Percentiles rank a stretch among this genome's conserved stretches.
phyloP scores from a whole-genome alignment of 2,329 filamentous ascomycete genomes.

The Xylaria sp. region DNA sequence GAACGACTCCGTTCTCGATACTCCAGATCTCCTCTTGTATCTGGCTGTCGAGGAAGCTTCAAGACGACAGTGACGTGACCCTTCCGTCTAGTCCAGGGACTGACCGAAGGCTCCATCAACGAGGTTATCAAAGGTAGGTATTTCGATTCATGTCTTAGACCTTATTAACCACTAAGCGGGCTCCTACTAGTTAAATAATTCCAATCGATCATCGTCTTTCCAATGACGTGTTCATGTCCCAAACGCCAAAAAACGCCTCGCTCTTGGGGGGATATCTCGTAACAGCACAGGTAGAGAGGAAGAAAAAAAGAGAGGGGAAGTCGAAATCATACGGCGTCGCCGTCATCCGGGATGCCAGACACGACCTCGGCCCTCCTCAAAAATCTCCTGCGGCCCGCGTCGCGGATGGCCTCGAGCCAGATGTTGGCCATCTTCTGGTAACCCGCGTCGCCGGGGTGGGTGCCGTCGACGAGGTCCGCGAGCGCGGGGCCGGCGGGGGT shows the following conservation, averaged over 20 bases:
- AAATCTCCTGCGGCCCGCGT: slow-evolving; percentile 30
- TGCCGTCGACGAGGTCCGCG: slow-evolving; percentile 39
- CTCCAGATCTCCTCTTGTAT: too few relatives aligned
- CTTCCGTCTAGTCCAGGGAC: too few relatives aligned
- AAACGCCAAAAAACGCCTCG: slow-evolving; percentile 3
- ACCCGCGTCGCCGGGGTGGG: slow-evolving; percentile 39
- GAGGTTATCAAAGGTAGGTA: too few relatives aligned
- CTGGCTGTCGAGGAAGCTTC: too few relatives aligned
- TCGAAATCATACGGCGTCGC: slow-evolving; percentile 6
- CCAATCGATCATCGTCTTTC: too few relatives aligned
- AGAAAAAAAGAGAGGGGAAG: background rate
- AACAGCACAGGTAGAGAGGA: background rate
- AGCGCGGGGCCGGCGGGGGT: slow-evolving; percentile 29
- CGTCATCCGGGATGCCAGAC: slow-evolving; percentile 25
- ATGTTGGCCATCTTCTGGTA: slow-evolving; percentile 42
- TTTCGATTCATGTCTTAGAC: too few relatives aligned
- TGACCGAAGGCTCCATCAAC: too few relatives aligned
- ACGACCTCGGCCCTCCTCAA: slow-evolving; percentile 26
- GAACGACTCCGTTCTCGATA: too few relatives aligned
- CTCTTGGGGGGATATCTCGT: background rate
- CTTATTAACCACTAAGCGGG: too few relatives aligned
- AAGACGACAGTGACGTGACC: too few relatives aligned
- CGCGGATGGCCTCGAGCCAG: slow-evolving; percentile 36
- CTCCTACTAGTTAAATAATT: too few relatives aligned
- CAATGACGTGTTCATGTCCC: slow-evolving; percentile 2